Evolutionary conservation across 1,284 basidiomycete genomes (phyloP).

Genomic region (Papiliotrema flavescens): DNA sequence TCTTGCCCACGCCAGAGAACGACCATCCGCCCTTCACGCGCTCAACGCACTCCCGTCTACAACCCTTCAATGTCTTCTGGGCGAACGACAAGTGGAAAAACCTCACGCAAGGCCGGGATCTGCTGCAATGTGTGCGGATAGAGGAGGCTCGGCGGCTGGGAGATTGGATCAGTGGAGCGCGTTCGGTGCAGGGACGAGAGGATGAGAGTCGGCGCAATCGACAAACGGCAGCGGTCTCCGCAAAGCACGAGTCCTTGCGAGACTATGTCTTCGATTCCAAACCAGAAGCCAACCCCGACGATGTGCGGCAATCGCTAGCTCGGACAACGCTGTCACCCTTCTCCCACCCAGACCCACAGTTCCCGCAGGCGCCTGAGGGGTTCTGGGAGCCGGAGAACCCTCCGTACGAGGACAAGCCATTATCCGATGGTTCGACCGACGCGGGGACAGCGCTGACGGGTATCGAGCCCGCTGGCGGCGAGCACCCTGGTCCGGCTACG

Average conservation of each 20-base stretch:
- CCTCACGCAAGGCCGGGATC: slow-evolving; percentile 14
- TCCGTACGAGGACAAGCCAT: slow-evolving; percentile 22
- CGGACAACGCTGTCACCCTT: neutral
- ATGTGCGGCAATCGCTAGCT: neutral
- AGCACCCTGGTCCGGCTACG: slow-evolving; percentile 8
- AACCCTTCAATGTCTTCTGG: slow-evolving; percentile 34
- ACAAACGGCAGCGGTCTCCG: neutral
- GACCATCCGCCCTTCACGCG: slow-evolving; percentile 22
- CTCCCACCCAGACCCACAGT: neutral
- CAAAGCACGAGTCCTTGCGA: too few species aligned
- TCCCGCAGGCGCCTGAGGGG: slow-evolving; percentile 10
- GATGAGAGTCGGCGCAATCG: neutral
- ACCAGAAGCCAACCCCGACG: neutral
- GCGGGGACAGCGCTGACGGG: slow-evolving; percentile 13
- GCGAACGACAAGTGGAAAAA: slow-evolving; percentile 30
- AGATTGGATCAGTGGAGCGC: slow-evolving; percentile 32
- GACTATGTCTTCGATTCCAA: neutral
- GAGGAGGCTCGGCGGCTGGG: slow-evolving; percentile 29
- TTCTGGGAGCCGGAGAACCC: slow-evolving; percentile 28
- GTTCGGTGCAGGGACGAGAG: slow-evolving; percentile 2
- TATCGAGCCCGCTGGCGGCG: slow-evolving; percentile 9
- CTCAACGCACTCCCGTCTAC: slow-evolving; percentile 11
- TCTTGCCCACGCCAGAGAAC: slow-evolving; percentile 4
- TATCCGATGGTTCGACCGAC: slow-evolving; percentile 12
- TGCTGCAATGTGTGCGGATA: slow-evolving; percentile 32